Base-by-base conservation (phyloP, 2,329 filamentous ascomycete genomes). In the Stagonosporopsis vannaccii region DNA sequence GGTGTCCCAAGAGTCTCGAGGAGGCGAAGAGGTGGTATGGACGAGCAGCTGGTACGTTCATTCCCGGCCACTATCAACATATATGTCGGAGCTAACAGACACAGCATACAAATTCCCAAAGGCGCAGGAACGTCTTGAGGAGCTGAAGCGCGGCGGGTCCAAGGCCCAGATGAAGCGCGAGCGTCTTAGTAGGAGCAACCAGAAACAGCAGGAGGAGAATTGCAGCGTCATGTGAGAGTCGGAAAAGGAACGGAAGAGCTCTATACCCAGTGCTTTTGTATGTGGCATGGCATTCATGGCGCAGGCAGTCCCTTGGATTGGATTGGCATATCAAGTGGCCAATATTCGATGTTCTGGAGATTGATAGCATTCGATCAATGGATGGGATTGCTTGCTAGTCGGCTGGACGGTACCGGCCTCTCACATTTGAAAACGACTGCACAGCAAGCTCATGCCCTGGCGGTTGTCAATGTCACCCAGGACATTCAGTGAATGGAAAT, bases 21-120 rank as follows among this genome's bases (percentile, higher is more conserved):
- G 95, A 98, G 78, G 95, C 94, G 20, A 97, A 96, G 82, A 86
- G 92, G 67, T 99, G 95, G 95, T 99, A 99, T 79, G 97, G 93
- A 85, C 85, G 94, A 75, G 93, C 95, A 77, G 95, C 95, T 73
- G 90, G 94, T 97, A 83, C 87, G 92, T 87, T 43, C 15, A n/a
- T 6, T 6, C n/a, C 19, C 11, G 6, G 1, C 36, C 13, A 25
- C 19, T 20, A 5, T 4, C n/a, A 30, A 22, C 1, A n/a, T 11
- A 25, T 20, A 1, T 7, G 2, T 8, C 11, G 6, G 23, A 17
- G 54, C 63, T 72, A 59, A 73, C 46, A 5, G 9, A 12, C 4
- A 58, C 64, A 97, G 94, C 93, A 56, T 94, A 98, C 80, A 92
- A 96, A 71, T 97, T 96, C 72, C 90, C 91, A 40, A 97, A 97